Evolutionary conservation across 1,284 basidiomycete species (phyloP), one percentile per base, ranked within the genome.

Genomic region (Erythrobasidium hasegawianum): DNA sequence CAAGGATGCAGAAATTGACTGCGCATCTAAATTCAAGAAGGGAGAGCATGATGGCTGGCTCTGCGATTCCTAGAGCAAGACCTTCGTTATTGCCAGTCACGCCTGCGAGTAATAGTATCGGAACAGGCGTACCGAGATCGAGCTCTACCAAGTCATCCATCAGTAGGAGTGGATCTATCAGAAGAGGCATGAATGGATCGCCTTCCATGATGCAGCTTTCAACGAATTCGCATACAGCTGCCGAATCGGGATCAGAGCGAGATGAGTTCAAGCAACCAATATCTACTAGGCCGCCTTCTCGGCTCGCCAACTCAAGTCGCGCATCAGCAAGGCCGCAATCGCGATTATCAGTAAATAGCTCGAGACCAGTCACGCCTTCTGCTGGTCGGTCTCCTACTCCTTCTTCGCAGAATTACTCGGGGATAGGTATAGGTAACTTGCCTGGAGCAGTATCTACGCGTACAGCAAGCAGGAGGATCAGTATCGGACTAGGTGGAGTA

Each of bases 1-100:
- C 64, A 11, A 64, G 72, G 0, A 69, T 71, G 26, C 67, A 69
- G 26, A 52, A 59, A 24, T 39, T 73, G 26, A 70, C 71, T n/a
- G 49, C 62, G 13, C 43, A 68, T 11, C 62, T 73, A 2, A 71
- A 72, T 58, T 39, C 47, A 3, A 11, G 56, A 29, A 55, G 62
- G 24, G 62, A 65, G 45, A 65, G 62, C 26, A 20, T 56, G 1
- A 58, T 65, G 62, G 62, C 62, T n/a, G 62, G 62, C 5, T 65
- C 62, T 16, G 62, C 62, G n/a, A 65, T 65, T 2, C 62, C 62
- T 26, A 54, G 62, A 9, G 38, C 56, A 11, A 50, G 55, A 11
- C 62, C 62, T 47, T 47, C 43, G 4, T 33, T 33, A 33, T 33
- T 33, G 26, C n/a, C 22, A 20, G n/a, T 26, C 22, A 16, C 22